Conservation (phyloP, 371 early-diverging fungal genomes). For the Actinomucor elegans region DNA sequence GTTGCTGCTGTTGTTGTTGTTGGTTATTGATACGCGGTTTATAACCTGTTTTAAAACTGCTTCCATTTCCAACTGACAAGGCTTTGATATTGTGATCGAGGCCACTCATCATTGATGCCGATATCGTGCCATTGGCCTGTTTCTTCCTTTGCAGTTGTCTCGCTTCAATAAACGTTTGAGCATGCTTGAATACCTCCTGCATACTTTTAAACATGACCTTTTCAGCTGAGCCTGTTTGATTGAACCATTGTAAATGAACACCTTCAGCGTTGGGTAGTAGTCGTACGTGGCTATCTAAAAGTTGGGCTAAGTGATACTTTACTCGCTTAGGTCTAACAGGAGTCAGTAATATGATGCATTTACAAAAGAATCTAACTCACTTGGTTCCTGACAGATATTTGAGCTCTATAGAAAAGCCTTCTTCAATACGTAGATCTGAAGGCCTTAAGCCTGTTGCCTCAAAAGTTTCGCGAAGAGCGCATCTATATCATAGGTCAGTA, state of each 20-base stretch:
- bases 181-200: conserved; percentile 76
- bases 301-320: conserved; percentile 74
- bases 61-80: not conserved
- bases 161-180: conserved; percentile 64
- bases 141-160: conserved; percentile 31
- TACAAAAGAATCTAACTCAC: conserved; percentile 33
- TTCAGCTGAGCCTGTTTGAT: conserved; percentile 61
- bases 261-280: conserved; percentile 70
- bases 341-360: too few relatives aligned
- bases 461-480: conserved; percentile 75
- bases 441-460: conserved; percentile 75
- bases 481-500: conserved; percentile 45
- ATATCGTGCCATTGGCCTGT: conserved; percentile 9
- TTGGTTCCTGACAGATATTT: conserved; percentile 79
- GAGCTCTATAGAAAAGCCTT: conserved; percentile 76
- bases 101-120: not conserved
- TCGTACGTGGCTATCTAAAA: conserved; percentile 59
- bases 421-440: conserved; percentile 71
- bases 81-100: not conserved
- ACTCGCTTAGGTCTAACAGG: conserved; percentile 70
- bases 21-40: not conserved
- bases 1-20: not conserved
- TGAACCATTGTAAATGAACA: conserved; percentile 73
- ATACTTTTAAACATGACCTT: conserved; percentile 75
- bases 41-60: not conserved